Percentiles rank a stretch among this genome's conserved stretches.
Evolutionary conservation across 2,329 filamentous ascomycete species (phyloP).

Genomic region (Pseudogymnoascus sp.): DNA sequence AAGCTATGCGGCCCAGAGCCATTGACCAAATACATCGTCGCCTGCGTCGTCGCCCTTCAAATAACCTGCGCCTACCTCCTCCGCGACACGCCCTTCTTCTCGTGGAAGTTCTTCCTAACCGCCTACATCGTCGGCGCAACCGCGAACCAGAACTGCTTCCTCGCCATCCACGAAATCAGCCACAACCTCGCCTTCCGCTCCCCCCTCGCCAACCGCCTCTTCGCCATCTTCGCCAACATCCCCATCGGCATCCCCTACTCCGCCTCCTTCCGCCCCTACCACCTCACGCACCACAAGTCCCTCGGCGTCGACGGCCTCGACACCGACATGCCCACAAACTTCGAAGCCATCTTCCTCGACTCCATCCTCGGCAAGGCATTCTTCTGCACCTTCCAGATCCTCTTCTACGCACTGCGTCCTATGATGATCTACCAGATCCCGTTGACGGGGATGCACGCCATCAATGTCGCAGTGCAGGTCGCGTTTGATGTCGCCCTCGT

Average conservation of each 20-base stretch:
- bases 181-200: conserved; percentile 93
- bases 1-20: conserved; percentile 96
- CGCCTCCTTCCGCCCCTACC: conserved; percentile 93
- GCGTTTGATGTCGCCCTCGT: conserved; percentile 68
- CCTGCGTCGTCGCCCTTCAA: conserved; percentile 76
- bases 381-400: conserved; percentile 98
- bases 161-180: conserved; percentile 97
- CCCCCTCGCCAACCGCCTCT: conserved; percentile 68
- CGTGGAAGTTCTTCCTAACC: conserved; percentile 75
- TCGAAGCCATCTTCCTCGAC: conserved; percentile 89
- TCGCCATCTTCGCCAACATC: conserved; percentile 90
- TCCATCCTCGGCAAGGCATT: conserved; percentile 95
- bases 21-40: conserved; percentile 87
- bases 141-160: conserved; percentile 95
- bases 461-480: conserved; percentile 74
- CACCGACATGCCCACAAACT: conserved; percentile 84
- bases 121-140: conserved; percentile 91
- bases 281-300: conserved; percentile 97
- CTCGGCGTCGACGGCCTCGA: conserved; percentile 93
- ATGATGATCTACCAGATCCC: conserved; percentile 90
- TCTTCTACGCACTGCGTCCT: conserved; percentile 94
- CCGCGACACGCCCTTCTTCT: conserved; percentile 69
- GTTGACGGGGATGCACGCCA: conserved; percentile 72
- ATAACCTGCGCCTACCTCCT: conserved; percentile 69
- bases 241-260: conserved; percentile 95